Conservation (phyloP, 345 rosid species). For the rapeseed (Brassica napus) region Da-Ae NC_063445.1:15384501-15385000, state of each 20-base stretch:
- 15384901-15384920: not conserved
- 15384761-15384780: not conserved
- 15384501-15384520: not conserved
- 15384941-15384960: not conserved
- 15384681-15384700: not conserved
- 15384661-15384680: no score
- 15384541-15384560: conserved; percentile 50
- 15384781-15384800: not conserved
- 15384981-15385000: not conserved
- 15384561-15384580: conserved; percentile 47
- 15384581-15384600: no score
- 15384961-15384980: not conserved
- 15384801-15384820: not conserved
- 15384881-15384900: not conserved
- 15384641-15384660: no score
- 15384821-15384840: not conserved
- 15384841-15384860: not conserved
- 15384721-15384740: not conserved
- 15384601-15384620: no score
- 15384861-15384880: not conserved
- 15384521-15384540: not conserved
- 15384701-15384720: not conserved
- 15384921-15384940: not conserved
- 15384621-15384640: no score
- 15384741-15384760: not conserved